A percentile compares a stretch with the other conserved stretches of the same genome.
Conservation (phyloP, 2,329 filamentous ascomycete genomes). For the Tolypocladium paradoxum region DNA sequence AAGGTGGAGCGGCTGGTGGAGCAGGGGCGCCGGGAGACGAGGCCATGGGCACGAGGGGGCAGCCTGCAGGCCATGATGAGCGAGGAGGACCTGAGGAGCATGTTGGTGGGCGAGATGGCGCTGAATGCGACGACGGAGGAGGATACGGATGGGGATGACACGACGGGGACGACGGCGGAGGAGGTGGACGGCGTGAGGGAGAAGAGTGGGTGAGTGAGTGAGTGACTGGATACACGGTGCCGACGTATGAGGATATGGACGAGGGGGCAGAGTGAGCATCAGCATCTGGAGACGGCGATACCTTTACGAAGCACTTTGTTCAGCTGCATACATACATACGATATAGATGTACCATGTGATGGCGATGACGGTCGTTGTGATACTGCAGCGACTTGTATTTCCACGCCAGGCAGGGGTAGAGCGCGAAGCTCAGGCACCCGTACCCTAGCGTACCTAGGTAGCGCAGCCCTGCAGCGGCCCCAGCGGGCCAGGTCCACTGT, state of each 20-base stretch:
- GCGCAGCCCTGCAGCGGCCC: not conserved
- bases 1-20: constrained; percentile 68
- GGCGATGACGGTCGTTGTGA: too few species aligned
- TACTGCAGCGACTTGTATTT: too few species aligned
- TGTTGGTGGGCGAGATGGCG: constrained; percentile 29
- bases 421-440: not conserved
- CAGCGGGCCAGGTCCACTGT: too few species aligned
- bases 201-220: not conserved
- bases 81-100: constrained; percentile 45
- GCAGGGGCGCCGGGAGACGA: constrained; percentile 42
- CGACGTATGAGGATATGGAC: too few species aligned
- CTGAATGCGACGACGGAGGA: constrained; percentile 25
- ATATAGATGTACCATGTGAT: too few species aligned
- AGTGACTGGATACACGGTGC: too few species aligned
- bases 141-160: constrained; percentile 23
- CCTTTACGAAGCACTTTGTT: too few species aligned
- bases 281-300: not conserved
- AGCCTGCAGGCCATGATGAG: constrained; percentile 51
- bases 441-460: too few species aligned
- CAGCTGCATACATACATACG: not conserved
- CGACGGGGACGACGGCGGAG: constrained; percentile 11
- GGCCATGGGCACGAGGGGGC: constrained; percentile 34
- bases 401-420: not conserved
- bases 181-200: not conserved
- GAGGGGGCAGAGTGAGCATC: not conserved